Conservation (phyloP, 495 filamentous ascomycete genomes). For the Penicillium robsamsonii region DNA sequence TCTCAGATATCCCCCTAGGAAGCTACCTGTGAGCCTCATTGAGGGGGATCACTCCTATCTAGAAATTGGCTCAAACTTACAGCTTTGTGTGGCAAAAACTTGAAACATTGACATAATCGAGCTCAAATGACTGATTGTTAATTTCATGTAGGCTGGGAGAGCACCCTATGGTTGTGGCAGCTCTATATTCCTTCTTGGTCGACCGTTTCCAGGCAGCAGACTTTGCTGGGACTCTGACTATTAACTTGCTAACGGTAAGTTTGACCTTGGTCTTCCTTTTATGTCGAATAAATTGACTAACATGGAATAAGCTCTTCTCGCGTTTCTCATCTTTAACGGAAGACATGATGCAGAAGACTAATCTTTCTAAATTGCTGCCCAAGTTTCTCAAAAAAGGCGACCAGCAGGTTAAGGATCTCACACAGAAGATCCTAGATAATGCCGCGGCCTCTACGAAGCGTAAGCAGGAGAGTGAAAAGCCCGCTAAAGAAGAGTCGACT, state of each 20-base stretch:
- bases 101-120: slow-evolving; percentile 5
- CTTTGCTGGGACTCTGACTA: slow-evolving; percentile 58
- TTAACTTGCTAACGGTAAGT: slow-evolving; percentile 60
- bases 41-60: slow-evolving; percentile 1
- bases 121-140: slow-evolving; percentile 30
- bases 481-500: slow-evolving; percentile 37
- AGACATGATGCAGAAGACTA: slow-evolving; percentile 61
- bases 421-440: slow-evolving; percentile 57
- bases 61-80: slow-evolving; percentile 7
- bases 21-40: neutral
- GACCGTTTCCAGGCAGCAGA: slow-evolving; percentile 66
- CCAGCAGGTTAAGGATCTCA: slow-evolving; percentile 54
- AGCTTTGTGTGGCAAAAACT: neutral
- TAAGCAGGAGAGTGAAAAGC: slow-evolving; percentile 41
- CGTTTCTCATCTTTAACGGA: slow-evolving; percentile 63
- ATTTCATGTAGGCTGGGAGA: slow-evolving; percentile 51
- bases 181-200: slow-evolving; percentile 62
- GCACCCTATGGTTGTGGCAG: slow-evolving; percentile 53
- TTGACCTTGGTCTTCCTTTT: neutral
- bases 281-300: slow-evolving; percentile 13
- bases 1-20: slow-evolving; percentile 5
- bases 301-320: slow-evolving; percentile 52
- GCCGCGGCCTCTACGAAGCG: slow-evolving; percentile 54
- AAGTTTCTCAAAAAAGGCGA: slow-evolving; percentile 67
- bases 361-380: slow-evolving; percentile 61